phyloP scores from a whole-genome alignment of 441 rosid species.

The Aquilaria agallochum region DNA sequence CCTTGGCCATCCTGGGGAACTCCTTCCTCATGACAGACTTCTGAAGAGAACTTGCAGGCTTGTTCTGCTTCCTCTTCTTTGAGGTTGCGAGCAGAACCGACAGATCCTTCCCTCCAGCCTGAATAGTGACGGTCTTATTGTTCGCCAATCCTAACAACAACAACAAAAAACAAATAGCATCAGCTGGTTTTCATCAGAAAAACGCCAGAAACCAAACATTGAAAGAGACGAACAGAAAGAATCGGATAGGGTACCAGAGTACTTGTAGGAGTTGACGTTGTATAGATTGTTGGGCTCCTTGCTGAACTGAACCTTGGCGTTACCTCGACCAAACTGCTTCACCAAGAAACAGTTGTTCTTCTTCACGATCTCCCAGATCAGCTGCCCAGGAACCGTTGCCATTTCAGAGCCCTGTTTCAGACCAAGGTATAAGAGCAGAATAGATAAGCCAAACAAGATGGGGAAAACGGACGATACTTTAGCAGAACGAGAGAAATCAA shows the following conservation, averaged over 20 bases:
- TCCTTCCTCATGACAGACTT: constrained; percentile 69
- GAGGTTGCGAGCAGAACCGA: constrained; percentile 66
- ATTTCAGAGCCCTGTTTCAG: constrained; percentile 11
- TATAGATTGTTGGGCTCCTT: constrained; percentile 61
- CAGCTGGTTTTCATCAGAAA: neutral
- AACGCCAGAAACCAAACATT: neutral
- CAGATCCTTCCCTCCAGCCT: constrained; percentile 56
- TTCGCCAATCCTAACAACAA: constrained; percentile 62
- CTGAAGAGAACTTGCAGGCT: constrained; percentile 48
- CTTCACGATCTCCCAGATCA: constrained; percentile 76
- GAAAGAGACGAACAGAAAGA: no score
- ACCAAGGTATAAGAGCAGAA: no score
- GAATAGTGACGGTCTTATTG: constrained; percentile 73
- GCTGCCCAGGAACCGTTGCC: constrained; percentile 63
- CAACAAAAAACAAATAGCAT: neutral
- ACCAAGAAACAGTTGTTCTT: constrained; percentile 63
- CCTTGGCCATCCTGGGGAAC: constrained; percentile 66
- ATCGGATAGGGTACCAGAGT: constrained; percentile 39
- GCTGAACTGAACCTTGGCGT: constrained; percentile 54
- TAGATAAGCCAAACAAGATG: no score
- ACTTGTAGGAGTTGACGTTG: constrained; percentile 67
- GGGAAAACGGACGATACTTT: no score
- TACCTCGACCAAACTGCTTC: constrained; percentile 60
- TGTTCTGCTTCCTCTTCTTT: constrained; percentile 67
- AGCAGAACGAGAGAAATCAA: no score